These are phyloP conservation scores for Coccomyxa sp. DNA, from an alignment of 139 green algal species.

Conservation along the genomic window DNA sequence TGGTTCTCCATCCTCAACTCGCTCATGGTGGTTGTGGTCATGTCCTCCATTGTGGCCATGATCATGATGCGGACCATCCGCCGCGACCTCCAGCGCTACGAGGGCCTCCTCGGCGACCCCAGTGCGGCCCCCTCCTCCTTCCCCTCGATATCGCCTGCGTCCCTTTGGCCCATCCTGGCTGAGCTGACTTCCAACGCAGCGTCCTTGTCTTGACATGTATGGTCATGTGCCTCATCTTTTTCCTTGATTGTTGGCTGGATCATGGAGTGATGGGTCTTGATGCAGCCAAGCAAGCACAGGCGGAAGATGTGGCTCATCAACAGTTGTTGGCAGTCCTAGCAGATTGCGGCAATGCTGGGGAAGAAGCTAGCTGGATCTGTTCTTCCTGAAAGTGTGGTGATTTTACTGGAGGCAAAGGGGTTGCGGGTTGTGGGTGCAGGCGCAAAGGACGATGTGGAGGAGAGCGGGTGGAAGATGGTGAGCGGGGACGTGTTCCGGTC, in stretches of 20 bases:
- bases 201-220: not conserved
- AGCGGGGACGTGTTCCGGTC: conserved; percentile 89
- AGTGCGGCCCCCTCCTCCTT: conserved; percentile 12
- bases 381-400: not conserved
- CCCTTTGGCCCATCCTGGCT: too few species aligned
- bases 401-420: not conserved
- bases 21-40: conserved; percentile 91
- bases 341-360: too few species aligned
- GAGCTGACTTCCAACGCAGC: too few species aligned
- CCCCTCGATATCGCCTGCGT: too few species aligned
- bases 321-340: too few species aligned
- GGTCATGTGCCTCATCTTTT: too few species aligned
- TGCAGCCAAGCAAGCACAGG: too few species aligned
- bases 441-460: conserved; percentile 64
- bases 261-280: too few species aligned
- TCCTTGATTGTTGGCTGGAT: too few species aligned
- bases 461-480: conserved; percentile 97
- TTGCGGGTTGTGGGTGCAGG: not conserved
- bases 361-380: too few species aligned
- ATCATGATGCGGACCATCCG: conserved; percentile 90
- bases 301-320: too few species aligned
- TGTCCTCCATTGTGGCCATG: conserved; percentile 83
- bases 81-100: conserved; percentile 87
- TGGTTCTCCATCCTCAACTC: conserved; percentile 97
- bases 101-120: conserved; percentile 83